Conservation (phyloP, 768 basidiomycete genomes). For the Leucogyrophana mollusca region DNA sequence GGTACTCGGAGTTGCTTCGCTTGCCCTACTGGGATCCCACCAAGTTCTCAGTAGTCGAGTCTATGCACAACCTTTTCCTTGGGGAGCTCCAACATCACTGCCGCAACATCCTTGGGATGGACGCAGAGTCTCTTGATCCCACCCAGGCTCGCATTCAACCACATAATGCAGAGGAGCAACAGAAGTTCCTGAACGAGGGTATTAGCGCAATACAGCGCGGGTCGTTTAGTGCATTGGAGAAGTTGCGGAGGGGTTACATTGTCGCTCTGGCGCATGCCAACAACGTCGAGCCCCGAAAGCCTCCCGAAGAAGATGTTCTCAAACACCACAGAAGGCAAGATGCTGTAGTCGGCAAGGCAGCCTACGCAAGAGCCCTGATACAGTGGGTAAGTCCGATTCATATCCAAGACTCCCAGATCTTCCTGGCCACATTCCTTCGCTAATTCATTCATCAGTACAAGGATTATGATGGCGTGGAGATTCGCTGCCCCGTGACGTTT, state of each 20-base stretch:
- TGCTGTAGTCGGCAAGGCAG: neutral
- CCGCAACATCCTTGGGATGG: slow-evolving; percentile 16
- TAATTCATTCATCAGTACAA: neutral
- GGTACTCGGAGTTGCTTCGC: slow-evolving; percentile 25
- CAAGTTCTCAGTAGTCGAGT: slow-evolving; percentile 27
- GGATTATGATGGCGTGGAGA: neutral
- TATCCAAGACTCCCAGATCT: too few species aligned
- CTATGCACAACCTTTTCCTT: slow-evolving; percentile 36
- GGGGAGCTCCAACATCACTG: slow-evolving; percentile 27
- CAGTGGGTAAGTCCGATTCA: neutral
- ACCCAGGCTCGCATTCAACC: neutral
- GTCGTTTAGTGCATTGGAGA: neutral
- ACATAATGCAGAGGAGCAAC: slow-evolving; percentile 1
- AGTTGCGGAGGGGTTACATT: neutral
- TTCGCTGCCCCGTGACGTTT: neutral
- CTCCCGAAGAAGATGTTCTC: too few species aligned
- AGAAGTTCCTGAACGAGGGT: neutral
- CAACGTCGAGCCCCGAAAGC: neutral
- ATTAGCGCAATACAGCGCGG: neutral
- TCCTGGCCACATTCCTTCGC: neutral
- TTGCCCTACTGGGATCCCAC: slow-evolving; percentile 35
- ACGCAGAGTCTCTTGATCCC: neutral
- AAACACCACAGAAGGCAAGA: too few species aligned
- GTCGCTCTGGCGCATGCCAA: neutral
- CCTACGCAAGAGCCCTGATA: neutral